Evolutionary conservation across 2,329 filamentous ascomycete genomes (phyloP), one percentile per base, ranked within the genome.

Genomic region (Albophoma yamanashiensis): DNA sequence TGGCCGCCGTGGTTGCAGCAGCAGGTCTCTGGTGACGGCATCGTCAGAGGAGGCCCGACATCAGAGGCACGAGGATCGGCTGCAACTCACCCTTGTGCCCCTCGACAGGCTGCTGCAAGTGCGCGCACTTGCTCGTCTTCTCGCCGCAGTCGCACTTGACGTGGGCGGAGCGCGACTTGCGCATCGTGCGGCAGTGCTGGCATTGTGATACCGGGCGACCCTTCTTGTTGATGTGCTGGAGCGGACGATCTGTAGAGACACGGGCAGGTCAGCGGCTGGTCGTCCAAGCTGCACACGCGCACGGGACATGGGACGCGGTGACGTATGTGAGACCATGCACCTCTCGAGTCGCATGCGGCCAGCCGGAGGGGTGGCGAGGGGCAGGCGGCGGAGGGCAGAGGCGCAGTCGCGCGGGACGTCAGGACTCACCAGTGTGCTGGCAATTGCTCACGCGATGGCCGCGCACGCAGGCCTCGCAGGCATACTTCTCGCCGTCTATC

Each of bases 401-500:
- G 62, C 36, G 57, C 58, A 58, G 58, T 57, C 40, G 56, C 61
- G 63, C 56, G 56, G 22, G 50, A 31, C 52, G 59, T 59, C 57
- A 68, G 64, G 17, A 83, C 89, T 81, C 85, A 96, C 92, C 92
- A 75, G 86, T 84, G 77, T 99, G 94, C 75, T 93, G 91, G 82
- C 94, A 99, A 74, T 94, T 96, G 88, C 92, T 97, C 73, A 99
- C 94, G 74, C 94, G 91, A 80, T 99, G 94, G 73, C 94, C 94
- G 77, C 94, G 89, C 74, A 99, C 92, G 79, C 94, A 99, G 78
- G 92, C 92, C 79, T 96, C 91, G 82, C 93, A 97, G 77, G 93
- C 93, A 81, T 86, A 97, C 82, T 97, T 97, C 81, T 96, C 91
- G 76, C 93, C 93, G 82, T 96, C 87, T 75, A 92, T 89, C 74